phyloP scores from a whole-genome alignment of 2,329 filamentous ascomycete genomes.

The Alternaria postmessia region DNA sequence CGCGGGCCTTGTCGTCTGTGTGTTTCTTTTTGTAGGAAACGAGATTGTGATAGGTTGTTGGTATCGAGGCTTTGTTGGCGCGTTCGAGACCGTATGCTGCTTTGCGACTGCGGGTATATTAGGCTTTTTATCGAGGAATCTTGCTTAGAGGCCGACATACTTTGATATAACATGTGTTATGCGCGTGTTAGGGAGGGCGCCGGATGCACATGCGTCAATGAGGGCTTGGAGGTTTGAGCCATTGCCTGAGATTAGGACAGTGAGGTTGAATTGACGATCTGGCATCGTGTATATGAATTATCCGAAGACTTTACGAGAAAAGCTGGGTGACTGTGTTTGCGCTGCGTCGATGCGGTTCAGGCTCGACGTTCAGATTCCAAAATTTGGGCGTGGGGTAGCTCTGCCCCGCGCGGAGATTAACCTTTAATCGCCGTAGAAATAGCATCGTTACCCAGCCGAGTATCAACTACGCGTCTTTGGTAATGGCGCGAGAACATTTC shows the following conservation, averaged over 20 bases:
- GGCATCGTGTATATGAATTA: slow-evolving; percentile 25
- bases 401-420: slow-evolving; percentile 21
- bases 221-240: slow-evolving; percentile 84
- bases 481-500: background rate
- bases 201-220: slow-evolving; percentile 65
- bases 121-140: background rate
- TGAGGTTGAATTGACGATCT: slow-evolving; percentile 58
- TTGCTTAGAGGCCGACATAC: slow-evolving; percentile 20
- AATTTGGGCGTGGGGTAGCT: slow-evolving; percentile 37
- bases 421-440: slow-evolving; percentile 9
- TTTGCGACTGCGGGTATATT: slow-evolving; percentile 51
- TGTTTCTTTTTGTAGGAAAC: slow-evolving; percentile 77
- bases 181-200: slow-evolving; percentile 59
- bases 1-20: slow-evolving; percentile 61
- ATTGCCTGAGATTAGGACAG: slow-evolving; percentile 68
- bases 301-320: background rate
- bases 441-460: too few species aligned
- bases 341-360: background rate
- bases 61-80: slow-evolving; percentile 68
- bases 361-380: slow-evolving; percentile 14
- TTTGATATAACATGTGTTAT: slow-evolving; percentile 70
- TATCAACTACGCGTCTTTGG: background rate
- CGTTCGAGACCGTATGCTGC: slow-evolving; percentile 70
- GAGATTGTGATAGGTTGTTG: slow-evolving; percentile 83
- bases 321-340: background rate